Percentiles rank a stretch among this genome's conserved stretches.
phyloP scores from a whole-genome alignment of 768 basidiomycete species.

The Calvatia gigantea region DNA sequence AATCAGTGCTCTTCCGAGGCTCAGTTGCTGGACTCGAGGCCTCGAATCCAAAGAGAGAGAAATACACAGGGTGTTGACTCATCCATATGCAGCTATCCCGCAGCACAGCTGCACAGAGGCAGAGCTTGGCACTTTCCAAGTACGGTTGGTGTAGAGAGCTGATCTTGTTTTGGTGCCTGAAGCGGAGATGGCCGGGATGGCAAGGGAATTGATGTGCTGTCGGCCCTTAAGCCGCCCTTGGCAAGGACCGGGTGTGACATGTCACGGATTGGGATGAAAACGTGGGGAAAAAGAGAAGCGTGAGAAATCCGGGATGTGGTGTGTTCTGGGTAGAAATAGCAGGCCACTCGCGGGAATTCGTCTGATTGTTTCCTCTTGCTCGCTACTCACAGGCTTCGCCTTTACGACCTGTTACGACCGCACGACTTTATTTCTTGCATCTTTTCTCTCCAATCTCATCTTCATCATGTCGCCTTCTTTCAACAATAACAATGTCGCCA shows the following conservation, averaged over 20 bases:
- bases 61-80: not conserved
- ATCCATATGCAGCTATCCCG: too few species aligned
- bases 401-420: slow-evolving; percentile 65
- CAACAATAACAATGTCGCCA: slow-evolving; percentile 10
- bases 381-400: slow-evolving; percentile 14
- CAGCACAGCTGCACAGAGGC: not conserved
- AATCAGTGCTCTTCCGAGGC: slow-evolving; percentile 5
- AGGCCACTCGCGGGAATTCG: slow-evolving; percentile 16
- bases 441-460: slow-evolving; percentile 29
- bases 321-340: slow-evolving; percentile 13
- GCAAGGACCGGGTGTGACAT: slow-evolving; percentile 6
- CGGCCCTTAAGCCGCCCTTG: not conserved
- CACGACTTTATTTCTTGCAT: slow-evolving; percentile 36
- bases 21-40: not conserved
- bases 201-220: slow-evolving; percentile 4
- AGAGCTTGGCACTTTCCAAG: not conserved
- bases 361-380: slow-evolving; percentile 12
- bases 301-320: slow-evolving; percentile 12
- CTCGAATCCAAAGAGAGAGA: slow-evolving; percentile 24
- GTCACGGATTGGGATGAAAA: slow-evolving; percentile 13
- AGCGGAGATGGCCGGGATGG: slow-evolving; percentile 13
- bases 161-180: slow-evolving; percentile 5
- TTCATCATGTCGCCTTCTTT: slow-evolving; percentile 27
- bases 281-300: slow-evolving; percentile 5
- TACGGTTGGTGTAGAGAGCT: not conserved